These are phyloP conservation scores for Coffea canephora DNA, from an alignment of 257 asterid species.

Conservation along the genomic window DNA sequence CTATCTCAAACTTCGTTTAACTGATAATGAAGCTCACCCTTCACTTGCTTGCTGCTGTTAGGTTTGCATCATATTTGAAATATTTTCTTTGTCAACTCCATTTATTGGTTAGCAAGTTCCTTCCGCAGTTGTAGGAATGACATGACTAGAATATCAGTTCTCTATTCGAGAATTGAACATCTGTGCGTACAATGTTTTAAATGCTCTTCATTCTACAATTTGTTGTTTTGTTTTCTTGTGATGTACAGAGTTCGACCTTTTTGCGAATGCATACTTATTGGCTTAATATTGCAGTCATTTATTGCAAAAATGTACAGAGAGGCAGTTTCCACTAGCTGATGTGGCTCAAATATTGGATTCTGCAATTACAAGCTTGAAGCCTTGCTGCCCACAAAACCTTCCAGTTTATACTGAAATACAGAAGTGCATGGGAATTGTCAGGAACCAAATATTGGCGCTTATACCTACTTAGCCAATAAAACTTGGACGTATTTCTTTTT, in stretches of 20 bases:
- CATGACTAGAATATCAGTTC: not conserved
- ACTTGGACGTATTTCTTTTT: too few relatives aligned
- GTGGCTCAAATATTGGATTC: slow-evolving; percentile 90
- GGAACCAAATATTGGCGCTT: slow-evolving; percentile 90
- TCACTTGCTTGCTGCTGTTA: not conserved
- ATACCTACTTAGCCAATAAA: slow-evolving; percentile 55
- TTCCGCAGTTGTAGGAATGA: not conserved
- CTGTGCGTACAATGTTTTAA: not conserved
- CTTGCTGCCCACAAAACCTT: slow-evolving; percentile 73
- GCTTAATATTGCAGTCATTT: not conserved
- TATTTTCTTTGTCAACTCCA: not conserved
- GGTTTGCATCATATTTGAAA: not conserved
- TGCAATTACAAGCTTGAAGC: slow-evolving; percentile 75
- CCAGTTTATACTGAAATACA: slow-evolving; percentile 82
- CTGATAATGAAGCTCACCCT: not conserved
- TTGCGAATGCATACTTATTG: not conserved
- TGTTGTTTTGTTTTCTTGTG: not conserved
- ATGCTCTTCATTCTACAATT: not conserved
- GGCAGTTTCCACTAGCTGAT: slow-evolving; percentile 89
- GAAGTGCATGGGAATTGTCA: slow-evolving; percentile 92
- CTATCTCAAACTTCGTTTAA: not conserved
- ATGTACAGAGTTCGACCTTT: not conserved
- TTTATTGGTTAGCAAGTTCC: not conserved
- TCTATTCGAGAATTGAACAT: not conserved
- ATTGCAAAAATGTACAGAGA: slow-evolving; percentile 87